Evolutionary conservation across 2,329 filamentous ascomycete genomes (phyloP).

Genomic region (Periconia sp.): DNA sequence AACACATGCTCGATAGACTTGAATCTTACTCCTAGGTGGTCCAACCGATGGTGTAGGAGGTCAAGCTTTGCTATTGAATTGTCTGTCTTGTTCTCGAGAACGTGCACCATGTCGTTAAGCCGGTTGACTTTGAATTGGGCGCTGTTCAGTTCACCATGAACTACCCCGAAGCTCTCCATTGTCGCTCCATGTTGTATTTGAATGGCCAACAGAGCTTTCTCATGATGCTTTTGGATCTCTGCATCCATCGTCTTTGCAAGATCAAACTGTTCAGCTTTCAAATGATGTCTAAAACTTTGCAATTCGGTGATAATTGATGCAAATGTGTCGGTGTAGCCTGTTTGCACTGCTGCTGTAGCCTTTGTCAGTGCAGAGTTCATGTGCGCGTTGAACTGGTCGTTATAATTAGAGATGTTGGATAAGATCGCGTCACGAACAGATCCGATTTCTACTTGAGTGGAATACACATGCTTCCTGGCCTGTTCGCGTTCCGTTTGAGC

Average conservation of each 20-base stretch:
- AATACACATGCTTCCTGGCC: conserved; percentile 3
- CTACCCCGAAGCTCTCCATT: conserved; percentile 7
- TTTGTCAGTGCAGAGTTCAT: conserved; percentile 6
- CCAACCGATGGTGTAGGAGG: conserved; percentile 4
- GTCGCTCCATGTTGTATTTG: conserved; percentile 6
- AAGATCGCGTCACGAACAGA: conserved; percentile 1
- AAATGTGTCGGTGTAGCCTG: conserved; percentile 4
- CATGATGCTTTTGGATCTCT: conserved; percentile 10
- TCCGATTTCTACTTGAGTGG: conserved; percentile 2
- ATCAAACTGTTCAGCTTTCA: conserved; percentile 7
- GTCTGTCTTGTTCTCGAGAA: neutral
- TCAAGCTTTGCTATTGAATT: conserved; percentile 3
- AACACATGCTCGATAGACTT: conserved; percentile 4
- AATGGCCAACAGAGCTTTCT: conserved; percentile 5
- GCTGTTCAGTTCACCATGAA: conserved; percentile 1
- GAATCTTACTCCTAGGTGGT: conserved; percentile 6
- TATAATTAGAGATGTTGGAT: neutral
- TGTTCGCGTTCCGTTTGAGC: conserved; percentile 2
- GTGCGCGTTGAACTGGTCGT: conserved; percentile 1
- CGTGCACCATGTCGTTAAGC: conserved; percentile 3
- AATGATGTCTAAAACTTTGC: neutral
- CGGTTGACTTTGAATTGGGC: neutral
- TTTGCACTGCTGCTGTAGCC: conserved; percentile 1
- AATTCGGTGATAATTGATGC: conserved; percentile 3
- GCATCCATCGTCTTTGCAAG: conserved; percentile 4